These are phyloP conservation scores for Termitomyces sp. DNA, from an alignment of 768 basidiomycete species.

Conservation along the genomic window DNA sequence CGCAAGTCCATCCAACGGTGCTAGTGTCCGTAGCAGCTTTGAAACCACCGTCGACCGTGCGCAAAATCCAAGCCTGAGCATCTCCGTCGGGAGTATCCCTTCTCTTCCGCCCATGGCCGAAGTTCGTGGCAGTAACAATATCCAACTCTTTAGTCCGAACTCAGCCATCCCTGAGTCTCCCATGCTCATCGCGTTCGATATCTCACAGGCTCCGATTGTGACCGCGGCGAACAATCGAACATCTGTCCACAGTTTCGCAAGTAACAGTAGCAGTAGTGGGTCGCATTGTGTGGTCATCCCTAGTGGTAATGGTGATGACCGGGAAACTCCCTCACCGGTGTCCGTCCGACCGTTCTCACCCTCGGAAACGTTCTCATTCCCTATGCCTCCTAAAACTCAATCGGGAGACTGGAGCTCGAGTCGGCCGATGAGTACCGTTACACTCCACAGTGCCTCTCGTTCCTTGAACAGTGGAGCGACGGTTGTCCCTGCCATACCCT, in stretches of 20 bases:
- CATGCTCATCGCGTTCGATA: conserved; percentile 31
- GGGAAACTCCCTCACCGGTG: conserved; percentile 48
- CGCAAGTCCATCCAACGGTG: conserved; percentile 15
- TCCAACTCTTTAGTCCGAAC: conserved; percentile 10
- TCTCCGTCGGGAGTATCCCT: conserved; percentile 30
- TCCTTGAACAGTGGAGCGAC: conserved; percentile 14
- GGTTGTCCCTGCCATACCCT: conserved; percentile 13
- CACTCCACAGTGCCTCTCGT: conserved; percentile 1
- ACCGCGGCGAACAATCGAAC: conserved; percentile 21
- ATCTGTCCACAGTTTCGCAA: conserved; percentile 41
- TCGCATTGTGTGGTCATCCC: conserved; percentile 40
- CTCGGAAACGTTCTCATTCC: conserved; percentile 68
- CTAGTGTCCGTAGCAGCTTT: conserved; percentile 56
- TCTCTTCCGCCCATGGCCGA: conserved; percentile 56
- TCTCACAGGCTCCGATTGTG: conserved; percentile 20
- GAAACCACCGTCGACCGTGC: conserved; percentile 58
- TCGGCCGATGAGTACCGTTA: conserved; percentile 22
- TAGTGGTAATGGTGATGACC: conserved; percentile 21
- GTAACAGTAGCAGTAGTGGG: conserved; percentile 33
- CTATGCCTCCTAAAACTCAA: conserved; percentile 49
- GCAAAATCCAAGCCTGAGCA: conserved; percentile 20
- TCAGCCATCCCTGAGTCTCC: conserved; percentile 23
- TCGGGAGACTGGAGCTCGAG: conserved; percentile 22
- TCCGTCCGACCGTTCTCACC: conserved; percentile 67
- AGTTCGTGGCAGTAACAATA: conserved; percentile 33